A percentile compares a stretch with the other conserved stretches of the same genome.
phyloP scores from a whole-genome alignment of 805 yeast genomes.

The Candida qinlingensis region DNA sequence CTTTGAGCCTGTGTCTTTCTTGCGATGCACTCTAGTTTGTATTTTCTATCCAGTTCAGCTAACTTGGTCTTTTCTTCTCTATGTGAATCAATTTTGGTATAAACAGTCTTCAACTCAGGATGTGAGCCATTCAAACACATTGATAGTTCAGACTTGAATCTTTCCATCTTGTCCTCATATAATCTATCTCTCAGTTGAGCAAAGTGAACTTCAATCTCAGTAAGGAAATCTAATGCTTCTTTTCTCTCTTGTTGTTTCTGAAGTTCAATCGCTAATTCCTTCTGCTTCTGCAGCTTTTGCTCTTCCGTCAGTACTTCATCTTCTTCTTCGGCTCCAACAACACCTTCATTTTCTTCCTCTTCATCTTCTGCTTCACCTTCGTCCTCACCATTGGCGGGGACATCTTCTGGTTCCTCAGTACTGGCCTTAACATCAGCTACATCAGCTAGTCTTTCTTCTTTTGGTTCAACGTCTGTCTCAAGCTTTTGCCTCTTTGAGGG shows the following conservation, averaged over 20 bases:
- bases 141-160: slow-evolving; percentile 76
- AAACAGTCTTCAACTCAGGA: slow-evolving; percentile 76
- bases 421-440: slow-evolving; percentile 2
- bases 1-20: slow-evolving; percentile 77
- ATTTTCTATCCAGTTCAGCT: slow-evolving; percentile 47
- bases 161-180: slow-evolving; percentile 74
- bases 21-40: slow-evolving; percentile 71
- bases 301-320: slow-evolving; percentile 22
- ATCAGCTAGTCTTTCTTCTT: slow-evolving; percentile 14
- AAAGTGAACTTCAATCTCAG: slow-evolving; percentile 79
- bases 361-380: slow-evolving; percentile 14
- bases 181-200: slow-evolving; percentile 80
- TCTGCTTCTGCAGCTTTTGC: slow-evolving; percentile 16
- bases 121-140: slow-evolving; percentile 87
- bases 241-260: slow-evolving; percentile 41
- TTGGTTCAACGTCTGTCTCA: slow-evolving; percentile 8
- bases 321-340: slow-evolving; percentile 18
- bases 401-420: background rate
- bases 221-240: slow-evolving; percentile 66
- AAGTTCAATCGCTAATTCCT: slow-evolving; percentile 18
- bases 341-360: slow-evolving; percentile 15
- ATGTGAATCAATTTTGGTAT: slow-evolving; percentile 64
- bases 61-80: slow-evolving; percentile 63
- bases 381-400: slow-evolving; percentile 1
- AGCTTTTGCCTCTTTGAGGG: slow-evolving; percentile 10